Conservation (phyloP, 2,329 filamentous ascomycete genomes). For the Ceratocystis colombiana region DNA sequence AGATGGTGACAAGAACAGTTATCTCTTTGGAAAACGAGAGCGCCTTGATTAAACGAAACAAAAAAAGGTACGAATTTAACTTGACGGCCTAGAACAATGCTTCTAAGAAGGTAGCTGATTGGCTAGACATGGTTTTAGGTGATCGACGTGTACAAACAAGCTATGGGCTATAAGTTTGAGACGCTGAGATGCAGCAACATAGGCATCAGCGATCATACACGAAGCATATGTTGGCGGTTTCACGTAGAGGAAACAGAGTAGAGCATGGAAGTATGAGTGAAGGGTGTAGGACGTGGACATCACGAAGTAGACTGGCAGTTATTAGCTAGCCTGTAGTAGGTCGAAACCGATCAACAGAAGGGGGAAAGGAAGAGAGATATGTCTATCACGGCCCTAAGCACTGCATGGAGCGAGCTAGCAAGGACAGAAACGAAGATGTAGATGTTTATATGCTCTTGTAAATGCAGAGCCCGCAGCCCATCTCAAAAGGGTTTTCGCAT, state of each 20-base stretch:
- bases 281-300: neutral
- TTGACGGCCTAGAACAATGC: neutral
- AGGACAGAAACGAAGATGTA: too few species aligned
- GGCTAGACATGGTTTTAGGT: neutral
- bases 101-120: neutral
- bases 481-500: too few species aligned
- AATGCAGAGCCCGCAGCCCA: too few species aligned
- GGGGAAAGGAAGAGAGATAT: too few species aligned
- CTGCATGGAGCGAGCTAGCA: too few species aligned
- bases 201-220: neutral
- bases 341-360: too few species aligned
- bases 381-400: too few species aligned
- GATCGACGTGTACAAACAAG: neutral
- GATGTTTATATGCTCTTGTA: too few species aligned
- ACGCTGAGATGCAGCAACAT: neutral
- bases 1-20: too few species aligned
- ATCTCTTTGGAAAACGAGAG: too few species aligned
- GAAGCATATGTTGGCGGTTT: conserved; percentile 1
- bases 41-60: neutral
- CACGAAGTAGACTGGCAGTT: neutral
- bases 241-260: neutral
- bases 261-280: neutral
- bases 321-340: too few species aligned
- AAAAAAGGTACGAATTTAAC: neutral
- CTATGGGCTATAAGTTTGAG: neutral